phyloP scores from a whole-genome alignment of 345 rosid genomes.

The Eucalyptus marginata region DNA sequence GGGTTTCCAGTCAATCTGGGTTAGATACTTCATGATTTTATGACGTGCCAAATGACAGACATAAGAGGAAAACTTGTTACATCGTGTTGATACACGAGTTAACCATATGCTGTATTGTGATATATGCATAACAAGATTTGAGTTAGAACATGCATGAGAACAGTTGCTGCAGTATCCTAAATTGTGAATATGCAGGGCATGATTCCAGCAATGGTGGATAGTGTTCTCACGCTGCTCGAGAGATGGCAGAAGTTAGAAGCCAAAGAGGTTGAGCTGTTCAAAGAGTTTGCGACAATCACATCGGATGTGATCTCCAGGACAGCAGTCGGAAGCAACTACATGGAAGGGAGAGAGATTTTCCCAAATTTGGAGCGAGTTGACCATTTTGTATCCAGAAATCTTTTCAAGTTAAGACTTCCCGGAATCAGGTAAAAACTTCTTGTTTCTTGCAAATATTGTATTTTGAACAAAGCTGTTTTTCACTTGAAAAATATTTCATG shows the following conservation, averaged over 20 bases:
- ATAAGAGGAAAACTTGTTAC: not conserved
- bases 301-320: constrained; percentile 37
- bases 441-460: not conserved
- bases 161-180: not conserved
- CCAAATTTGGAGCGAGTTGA: constrained; percentile 5
- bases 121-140: too few relatives aligned
- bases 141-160: not conserved
- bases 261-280: constrained; percentile 20
- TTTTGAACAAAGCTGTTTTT: not conserved
- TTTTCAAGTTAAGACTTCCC: constrained; percentile 1
- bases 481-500: not conserved
- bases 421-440: constrained; percentile 1
- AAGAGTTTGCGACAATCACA: constrained; percentile 19
- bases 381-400: not conserved
- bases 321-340: constrained; percentile 34
- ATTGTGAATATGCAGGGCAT: not conserved
- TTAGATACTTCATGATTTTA: not conserved
- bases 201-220: constrained; percentile 20
- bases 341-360: constrained; percentile 25
- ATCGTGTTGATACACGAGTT: too few relatives aligned
- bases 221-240: constrained; percentile 21
- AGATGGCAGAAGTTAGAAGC: constrained; percentile 19
- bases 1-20: not conserved
- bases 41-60: not conserved
- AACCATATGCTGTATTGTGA: too few relatives aligned